A percentile compares a stretch with the other conserved stretches of the same genome.
These are phyloP conservation scores for Diophrys sp. DNA, from an alignment of 73 alveolate species.

Conservation along the genomic window DNA sequence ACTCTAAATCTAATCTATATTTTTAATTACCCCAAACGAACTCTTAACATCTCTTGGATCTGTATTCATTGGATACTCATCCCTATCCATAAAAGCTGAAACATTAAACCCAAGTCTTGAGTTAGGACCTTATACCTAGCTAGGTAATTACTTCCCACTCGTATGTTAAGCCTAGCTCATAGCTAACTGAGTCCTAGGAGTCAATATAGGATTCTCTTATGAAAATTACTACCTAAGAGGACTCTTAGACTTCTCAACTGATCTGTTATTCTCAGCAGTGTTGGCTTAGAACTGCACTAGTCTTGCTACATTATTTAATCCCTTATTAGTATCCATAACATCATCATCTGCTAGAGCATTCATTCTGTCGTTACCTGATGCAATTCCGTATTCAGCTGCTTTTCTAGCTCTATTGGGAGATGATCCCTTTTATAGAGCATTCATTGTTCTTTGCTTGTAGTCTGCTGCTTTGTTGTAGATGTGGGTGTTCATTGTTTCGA, in stretches of 20 bases:
- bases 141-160: no score
- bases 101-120: not conserved
- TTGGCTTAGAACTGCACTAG: not conserved
- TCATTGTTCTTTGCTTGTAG: constrained; percentile 43
- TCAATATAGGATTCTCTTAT: not conserved
- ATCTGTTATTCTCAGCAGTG: not conserved
- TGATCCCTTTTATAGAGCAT: not conserved
- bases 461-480: constrained; percentile 44
- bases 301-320: not conserved
- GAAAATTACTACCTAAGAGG: not conserved
- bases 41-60: not conserved
- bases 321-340: not conserved
- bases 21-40: not conserved
- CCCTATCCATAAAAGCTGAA: not conserved
- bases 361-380: constrained; percentile 7
- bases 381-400: constrained; percentile 8
- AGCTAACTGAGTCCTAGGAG: not conserved
- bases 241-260: not conserved
- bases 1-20: not conserved
- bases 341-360: not conserved
- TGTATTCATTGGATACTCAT: not conserved
- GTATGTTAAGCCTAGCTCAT: no score
- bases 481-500: constrained; percentile 38
- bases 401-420: constrained; percentile 6
- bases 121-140: not conserved